phyloP scores from a whole-genome alignment of 1,284 basidiomycete genomes.

The Bjerkandera adusta region DNA sequence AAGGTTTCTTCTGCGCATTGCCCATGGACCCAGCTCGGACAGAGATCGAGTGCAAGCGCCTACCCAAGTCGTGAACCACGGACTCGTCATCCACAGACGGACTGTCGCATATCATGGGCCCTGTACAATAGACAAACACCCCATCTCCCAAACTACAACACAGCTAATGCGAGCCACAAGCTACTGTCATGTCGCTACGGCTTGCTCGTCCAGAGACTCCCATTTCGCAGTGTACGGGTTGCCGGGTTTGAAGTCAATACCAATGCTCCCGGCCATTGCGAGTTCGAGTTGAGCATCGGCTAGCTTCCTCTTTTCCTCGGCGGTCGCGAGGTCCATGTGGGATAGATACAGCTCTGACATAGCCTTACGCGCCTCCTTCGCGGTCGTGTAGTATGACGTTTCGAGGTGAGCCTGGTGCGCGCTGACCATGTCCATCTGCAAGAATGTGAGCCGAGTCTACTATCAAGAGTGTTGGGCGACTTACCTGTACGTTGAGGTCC shows the following conservation, averaged over 20 bases:
- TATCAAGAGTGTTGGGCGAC: no score
- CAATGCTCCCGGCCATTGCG: slow-evolving; percentile 55
- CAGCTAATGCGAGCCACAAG: background rate
- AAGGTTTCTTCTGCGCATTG: slow-evolving; percentile 74
- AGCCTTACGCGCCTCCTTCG: slow-evolving; percentile 45
- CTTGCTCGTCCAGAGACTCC: no score
- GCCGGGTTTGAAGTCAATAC: slow-evolving; percentile 41
- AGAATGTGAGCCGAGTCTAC: no score
- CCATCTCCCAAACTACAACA: background rate
- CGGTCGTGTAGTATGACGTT: slow-evolving; percentile 40
- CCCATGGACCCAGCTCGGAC: slow-evolving; percentile 72
- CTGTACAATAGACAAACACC: background rate
- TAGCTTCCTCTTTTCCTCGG: slow-evolving; percentile 52
- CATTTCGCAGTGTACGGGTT: slow-evolving; percentile 1
- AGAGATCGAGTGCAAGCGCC: slow-evolving; percentile 71
- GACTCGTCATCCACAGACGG: background rate
- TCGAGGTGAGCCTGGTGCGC: slow-evolving; percentile 3
- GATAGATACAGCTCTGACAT: slow-evolving; percentile 60
- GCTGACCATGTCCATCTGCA: slow-evolving; percentile 1
- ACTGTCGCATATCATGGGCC: background rate
- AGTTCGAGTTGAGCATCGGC: slow-evolving; percentile 58
- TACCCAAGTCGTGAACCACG: slow-evolving; percentile 44
- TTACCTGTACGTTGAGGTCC: no score
- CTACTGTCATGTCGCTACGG: background rate
- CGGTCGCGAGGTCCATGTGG: slow-evolving; percentile 53